phyloP scores from a whole-genome alignment of 257 asterid genomes.

The Cynanchum wilfordii region DNA sequence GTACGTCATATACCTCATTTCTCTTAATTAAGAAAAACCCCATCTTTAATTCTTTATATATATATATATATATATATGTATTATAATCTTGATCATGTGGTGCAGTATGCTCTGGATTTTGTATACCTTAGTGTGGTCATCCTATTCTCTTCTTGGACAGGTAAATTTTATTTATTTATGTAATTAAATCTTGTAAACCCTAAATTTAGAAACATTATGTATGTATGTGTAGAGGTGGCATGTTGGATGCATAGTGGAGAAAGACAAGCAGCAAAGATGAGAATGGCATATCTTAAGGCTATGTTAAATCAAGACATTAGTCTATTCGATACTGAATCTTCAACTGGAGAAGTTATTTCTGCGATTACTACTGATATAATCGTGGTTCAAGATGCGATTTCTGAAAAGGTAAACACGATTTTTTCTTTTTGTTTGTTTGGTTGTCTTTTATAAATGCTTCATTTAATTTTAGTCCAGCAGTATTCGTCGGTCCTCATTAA shows the following conservation, averaged over 20 bases:
- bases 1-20: conserved; percentile 18
- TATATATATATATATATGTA: background rate
- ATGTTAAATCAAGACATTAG: conserved; percentile 86
- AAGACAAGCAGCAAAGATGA: conserved; percentile 94
- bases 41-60: background rate
- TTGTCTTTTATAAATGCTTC: background rate
- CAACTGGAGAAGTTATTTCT: conserved; percentile 90
- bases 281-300: conserved; percentile 76
- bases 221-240: conserved; percentile 61
- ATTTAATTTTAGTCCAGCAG: background rate
- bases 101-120: conserved; percentile 94
- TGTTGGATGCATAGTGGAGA: conserved; percentile 99
- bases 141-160: conserved; percentile 88
- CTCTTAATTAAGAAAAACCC: background rate
- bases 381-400: conserved; percentile 88
- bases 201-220: background rate
- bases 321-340: conserved; percentile 73
- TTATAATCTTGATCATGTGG: background rate
- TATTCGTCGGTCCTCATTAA: background rate
- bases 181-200: background rate
- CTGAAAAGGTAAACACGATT: conserved; percentile 62
- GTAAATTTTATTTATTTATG: conserved; percentile 20
- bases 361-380: conserved; percentile 85
- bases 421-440: background rate
- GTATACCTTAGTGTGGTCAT: conserved; percentile 81